Evolutionary conservation across 108 stramenopile species (phyloP).

Genomic region (Phaeodactylum tricornutum): DNA sequence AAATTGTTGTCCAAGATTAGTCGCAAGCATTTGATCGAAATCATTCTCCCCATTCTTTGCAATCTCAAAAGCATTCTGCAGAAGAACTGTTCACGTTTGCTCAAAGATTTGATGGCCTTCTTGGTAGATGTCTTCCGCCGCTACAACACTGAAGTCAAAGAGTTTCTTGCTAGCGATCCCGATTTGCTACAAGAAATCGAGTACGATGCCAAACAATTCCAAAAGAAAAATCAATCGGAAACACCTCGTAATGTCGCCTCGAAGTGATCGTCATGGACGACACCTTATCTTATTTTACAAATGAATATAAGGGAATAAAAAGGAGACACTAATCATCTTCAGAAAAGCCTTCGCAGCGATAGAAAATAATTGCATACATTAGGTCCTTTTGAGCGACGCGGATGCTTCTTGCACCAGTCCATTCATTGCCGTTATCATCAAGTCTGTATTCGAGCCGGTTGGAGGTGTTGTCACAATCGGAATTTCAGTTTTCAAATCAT

Average conservation of each 20-base stretch:
- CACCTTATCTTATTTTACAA: too few relatives aligned
- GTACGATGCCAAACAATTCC: conserved; percentile 72
- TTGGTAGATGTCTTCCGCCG: conserved; percentile 64
- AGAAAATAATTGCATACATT: too few relatives aligned
- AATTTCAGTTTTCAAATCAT: conserved; percentile 23
- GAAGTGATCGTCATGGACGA: too few relatives aligned
- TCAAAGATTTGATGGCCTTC: conserved; percentile 75
- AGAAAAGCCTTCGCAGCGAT: too few relatives aligned
- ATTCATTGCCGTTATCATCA: conserved; percentile 47
- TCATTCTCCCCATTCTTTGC: conserved; percentile 84
- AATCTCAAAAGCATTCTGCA: conserved; percentile 82
- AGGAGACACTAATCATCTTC: too few relatives aligned
- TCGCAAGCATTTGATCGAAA: conserved; percentile 85
- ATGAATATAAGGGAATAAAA: too few relatives aligned
- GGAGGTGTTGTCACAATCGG: conserved; percentile 37
- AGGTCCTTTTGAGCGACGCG: too few relatives aligned
- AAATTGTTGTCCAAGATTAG: conserved; percentile 78
- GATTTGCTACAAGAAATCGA: conserved; percentile 77
- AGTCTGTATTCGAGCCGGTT: conserved; percentile 34
- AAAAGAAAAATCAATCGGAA: too few relatives aligned
- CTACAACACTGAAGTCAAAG: conserved; percentile 75
- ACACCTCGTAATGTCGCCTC: too few relatives aligned
- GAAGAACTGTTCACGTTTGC: conserved; percentile 64
- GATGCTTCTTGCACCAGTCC: conserved; percentile 14
- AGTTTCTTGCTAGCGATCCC: conserved; percentile 69